Base-by-base conservation (phyloP, 768 basidiomycete species). In the Trichaptum fuscoviolaceum region DNA sequence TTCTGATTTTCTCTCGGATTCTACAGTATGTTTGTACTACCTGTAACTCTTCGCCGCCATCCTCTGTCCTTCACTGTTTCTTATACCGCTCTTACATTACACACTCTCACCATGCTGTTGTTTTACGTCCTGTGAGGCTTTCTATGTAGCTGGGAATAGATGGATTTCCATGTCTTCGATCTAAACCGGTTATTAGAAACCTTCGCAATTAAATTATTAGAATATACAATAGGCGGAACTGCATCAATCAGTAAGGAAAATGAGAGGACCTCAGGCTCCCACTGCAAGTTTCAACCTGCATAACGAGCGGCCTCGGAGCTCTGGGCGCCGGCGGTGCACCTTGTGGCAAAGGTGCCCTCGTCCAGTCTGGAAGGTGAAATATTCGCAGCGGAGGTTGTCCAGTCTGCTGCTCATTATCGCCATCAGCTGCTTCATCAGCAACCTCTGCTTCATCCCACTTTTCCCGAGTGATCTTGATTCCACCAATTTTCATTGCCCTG, bases 401-500 rank as follows among this genome's bases (percentile, higher is more conserved):
- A 17, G 30, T 18, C 25, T 25, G 25, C 59, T 61, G 25, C 23
- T 25, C 30, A 24, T 34, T 61, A 4, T 61, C 23, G 23, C 23
- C 59, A 25, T 25, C 25, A 25, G 25, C 59, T 15, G 24, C 30
- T 34, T 61, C 59, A 61, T 61, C 59, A 61, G 24, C 59, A 25
- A 34, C 26, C 35, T 84, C 85, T 24, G 82, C 84, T 72, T 92
- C 90, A 70, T 97, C 95, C 91, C 93, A 97, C 67, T 85, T 86
- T 73, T 96, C 95, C 57, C 94, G 81, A 62, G 87, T 73, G 8
- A 97, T 84, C 73, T 96, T 95, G 2, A 82, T 84, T 0, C 93
- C 94, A 2, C 92, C 92, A 0, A 90, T 93, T 76, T 97, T 96
- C 62, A 97, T 80, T 8, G 92, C 84, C 10, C 94, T 95, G 67